Conservation (phyloP, 345 rosid genomes). For the Psidium guajava region DNA sequence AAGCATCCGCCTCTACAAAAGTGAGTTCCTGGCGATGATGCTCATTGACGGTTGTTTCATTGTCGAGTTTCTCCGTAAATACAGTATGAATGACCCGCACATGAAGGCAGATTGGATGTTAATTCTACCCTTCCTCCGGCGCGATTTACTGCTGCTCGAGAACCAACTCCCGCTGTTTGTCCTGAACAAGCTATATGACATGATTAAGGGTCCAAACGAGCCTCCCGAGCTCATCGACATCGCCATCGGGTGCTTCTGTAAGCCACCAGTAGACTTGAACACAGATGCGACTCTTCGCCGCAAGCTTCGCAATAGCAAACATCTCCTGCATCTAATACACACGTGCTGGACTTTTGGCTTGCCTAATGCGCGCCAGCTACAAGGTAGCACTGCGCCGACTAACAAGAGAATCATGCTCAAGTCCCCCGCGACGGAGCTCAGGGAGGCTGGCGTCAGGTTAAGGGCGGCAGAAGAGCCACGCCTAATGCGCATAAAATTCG, state of each 20-base stretch:
- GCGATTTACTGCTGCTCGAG: background rate
- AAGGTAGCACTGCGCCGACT: too few relatives aligned
- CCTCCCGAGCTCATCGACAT: accelerated
- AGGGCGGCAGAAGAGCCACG: accelerated
- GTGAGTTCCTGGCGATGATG: background rate
- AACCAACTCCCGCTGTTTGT: background rate
- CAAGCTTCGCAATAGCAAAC: background rate
- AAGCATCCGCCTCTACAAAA: background rate
- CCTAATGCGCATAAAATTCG: background rate
- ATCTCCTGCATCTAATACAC: background rate
- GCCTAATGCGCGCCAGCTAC: accelerated
- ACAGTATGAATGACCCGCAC: accelerated
- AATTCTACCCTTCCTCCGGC: accelerated
- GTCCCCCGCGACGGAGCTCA: background rate
- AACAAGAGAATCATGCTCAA: accelerated
- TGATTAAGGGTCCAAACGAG: background rate
- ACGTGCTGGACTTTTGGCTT: accelerated
- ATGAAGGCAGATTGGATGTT: background rate
- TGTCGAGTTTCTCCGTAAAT: background rate
- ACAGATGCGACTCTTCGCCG: too few relatives aligned
- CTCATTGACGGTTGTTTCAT: background rate
- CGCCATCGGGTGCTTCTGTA: accelerated
- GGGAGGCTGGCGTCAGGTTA: background rate
- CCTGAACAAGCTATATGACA: background rate
- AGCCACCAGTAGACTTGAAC: too few relatives aligned